Conservation (phyloP, 2,329 filamentous ascomycete genomes). For the Cladosporium colombiae region DNA sequence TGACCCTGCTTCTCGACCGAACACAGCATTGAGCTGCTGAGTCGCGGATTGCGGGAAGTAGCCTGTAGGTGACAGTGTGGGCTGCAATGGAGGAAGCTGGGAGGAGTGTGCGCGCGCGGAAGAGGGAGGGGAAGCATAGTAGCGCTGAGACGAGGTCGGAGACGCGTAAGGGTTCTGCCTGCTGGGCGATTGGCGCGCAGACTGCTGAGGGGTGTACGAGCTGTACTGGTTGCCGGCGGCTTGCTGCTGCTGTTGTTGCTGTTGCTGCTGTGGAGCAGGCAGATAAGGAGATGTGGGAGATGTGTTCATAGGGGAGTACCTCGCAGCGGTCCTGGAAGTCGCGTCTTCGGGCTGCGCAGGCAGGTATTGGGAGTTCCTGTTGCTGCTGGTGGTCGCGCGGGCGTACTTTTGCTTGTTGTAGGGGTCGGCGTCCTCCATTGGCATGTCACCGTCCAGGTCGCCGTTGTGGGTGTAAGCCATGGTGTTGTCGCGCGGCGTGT, state of each 20-base stretch:
- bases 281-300: slow-evolving; percentile 74
- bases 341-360: slow-evolving; percentile 47
- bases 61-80: slow-evolving; percentile 46
- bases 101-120: slow-evolving; percentile 55
- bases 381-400: slow-evolving; percentile 60
- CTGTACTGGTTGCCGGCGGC: slow-evolving; percentile 31
- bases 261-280: slow-evolving; percentile 55
- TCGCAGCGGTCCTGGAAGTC: slow-evolving; percentile 79
- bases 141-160: slow-evolving; percentile 52
- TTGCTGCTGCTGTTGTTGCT: slow-evolving; percentile 49
- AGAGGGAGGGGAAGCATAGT: slow-evolving; percentile 57
- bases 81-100: slow-evolving; percentile 73
- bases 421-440: slow-evolving; percentile 86
- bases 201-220: slow-evolving; percentile 46
- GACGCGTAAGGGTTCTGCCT: slow-evolving; percentile 60
- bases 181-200: slow-evolving; percentile 77
- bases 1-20: slow-evolving; percentile 56
- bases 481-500: slow-evolving; percentile 19
- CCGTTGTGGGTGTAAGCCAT: slow-evolving; percentile 40
- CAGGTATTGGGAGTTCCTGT: slow-evolving; percentile 71
- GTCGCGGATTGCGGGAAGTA: slow-evolving; percentile 72
- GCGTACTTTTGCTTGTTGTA: slow-evolving; percentile 87
- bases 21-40: slow-evolving; percentile 69
- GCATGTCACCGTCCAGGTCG: slow-evolving; percentile 47
- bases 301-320: slow-evolving; percentile 96